Percentiles rank a stretch among this genome's conserved stretches.
Conservation (phyloP, 1,284 basidiomycete genomes). For the Nidula niveotomentosa region DNA sequence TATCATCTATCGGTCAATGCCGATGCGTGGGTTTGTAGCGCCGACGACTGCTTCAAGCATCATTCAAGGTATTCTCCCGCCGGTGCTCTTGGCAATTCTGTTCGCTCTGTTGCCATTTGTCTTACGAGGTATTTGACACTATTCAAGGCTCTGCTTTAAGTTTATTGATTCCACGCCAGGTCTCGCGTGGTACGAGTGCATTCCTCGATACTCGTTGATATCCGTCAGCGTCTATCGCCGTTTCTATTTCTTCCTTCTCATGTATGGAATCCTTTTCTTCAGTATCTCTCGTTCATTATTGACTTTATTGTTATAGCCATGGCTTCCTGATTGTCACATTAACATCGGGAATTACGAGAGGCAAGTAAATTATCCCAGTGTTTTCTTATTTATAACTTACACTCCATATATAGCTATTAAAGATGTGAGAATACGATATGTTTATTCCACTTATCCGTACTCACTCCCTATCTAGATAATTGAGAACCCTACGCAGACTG, state of each 20-base stretch:
- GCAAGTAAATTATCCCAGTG: slow-evolving; percentile 15
- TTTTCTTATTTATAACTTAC: background rate
- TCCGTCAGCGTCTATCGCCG: slow-evolving; percentile 76
- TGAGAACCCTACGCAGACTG: slow-evolving; percentile 48
- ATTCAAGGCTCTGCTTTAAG: background rate
- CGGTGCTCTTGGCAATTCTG: slow-evolving; percentile 64
- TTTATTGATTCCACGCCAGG: slow-evolving; percentile 26
- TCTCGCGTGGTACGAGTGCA: slow-evolving; percentile 70
- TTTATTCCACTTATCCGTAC: no score
- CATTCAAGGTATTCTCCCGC: slow-evolving; percentile 70
- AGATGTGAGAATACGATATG: slow-evolving; percentile 11
- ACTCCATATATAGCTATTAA: slow-evolving; percentile 20
- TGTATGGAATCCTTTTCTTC: slow-evolving; percentile 39
- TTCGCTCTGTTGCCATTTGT: slow-evolving; percentile 74
- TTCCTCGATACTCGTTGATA: slow-evolving; percentile 69
- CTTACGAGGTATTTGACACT: slow-evolving; percentile 39
- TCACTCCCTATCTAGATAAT: slow-evolving; percentile 29
- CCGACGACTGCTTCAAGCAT: slow-evolving; percentile 61
- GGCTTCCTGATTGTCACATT: slow-evolving; percentile 74
- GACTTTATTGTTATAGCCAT: slow-evolving; percentile 27
- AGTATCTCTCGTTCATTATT: background rate
- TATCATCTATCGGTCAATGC: background rate
- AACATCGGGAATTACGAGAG: slow-evolving; percentile 57
- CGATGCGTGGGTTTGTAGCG: slow-evolving; percentile 18
- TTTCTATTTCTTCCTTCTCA: slow-evolving; percentile 74